Base-by-base conservation (phyloP, 108 stramenopile genomes). In the Seminavis robusta region DNA sequence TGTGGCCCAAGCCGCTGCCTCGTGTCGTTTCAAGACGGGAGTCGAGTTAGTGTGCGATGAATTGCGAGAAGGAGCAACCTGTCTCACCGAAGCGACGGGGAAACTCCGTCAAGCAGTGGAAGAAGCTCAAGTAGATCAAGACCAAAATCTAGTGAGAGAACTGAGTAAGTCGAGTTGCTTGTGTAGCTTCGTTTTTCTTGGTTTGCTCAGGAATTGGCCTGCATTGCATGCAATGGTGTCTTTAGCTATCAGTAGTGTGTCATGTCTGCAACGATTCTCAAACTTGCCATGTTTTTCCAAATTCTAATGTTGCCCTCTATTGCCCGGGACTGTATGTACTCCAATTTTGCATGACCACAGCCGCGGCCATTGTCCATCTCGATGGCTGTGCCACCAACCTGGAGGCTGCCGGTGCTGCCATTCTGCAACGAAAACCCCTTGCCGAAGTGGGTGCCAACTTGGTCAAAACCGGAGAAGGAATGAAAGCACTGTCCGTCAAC, bases 1-100 rank as follows among this genome's bases (percentile, higher is more conserved):
- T 25, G 24, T 90, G 6, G 88, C 88, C n/a, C 88, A 90, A 69
- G 88, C 88, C 1, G 88, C 82, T 0, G 88, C 88, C 31, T 74
- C 74, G 10, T 76, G 74, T 55, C 74, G 88, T 11, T 86, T 90
- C 59, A 90, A 90, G 46, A 90, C 88, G 4, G 88, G 74, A 10
- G 34, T 32, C 0, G 88, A 90, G 60, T 50, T 90, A 23, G 88
- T 85, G 11, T 69, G 65, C 50, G 88, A 90, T 60, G 88, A 90
- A 72, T 47, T 90, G n/a, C 67, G 88, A 19, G 88, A 90, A 68
- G 81, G 61, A 8, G 80, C 73, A 0, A 73, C 74, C n/a, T 88
- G 86, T 55, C 50, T 90, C 5, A 27, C 31, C 4, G 88, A 79
- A 62, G 84, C 65, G 3, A 26, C 36, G 2, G 65, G 52, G 20